A percentile compares a stretch with the other conserved stretches of the same genome.
Conservation (phyloP, 2,329 filamentous ascomycete genomes). For the Ustilaginoidea virens region DNA sequence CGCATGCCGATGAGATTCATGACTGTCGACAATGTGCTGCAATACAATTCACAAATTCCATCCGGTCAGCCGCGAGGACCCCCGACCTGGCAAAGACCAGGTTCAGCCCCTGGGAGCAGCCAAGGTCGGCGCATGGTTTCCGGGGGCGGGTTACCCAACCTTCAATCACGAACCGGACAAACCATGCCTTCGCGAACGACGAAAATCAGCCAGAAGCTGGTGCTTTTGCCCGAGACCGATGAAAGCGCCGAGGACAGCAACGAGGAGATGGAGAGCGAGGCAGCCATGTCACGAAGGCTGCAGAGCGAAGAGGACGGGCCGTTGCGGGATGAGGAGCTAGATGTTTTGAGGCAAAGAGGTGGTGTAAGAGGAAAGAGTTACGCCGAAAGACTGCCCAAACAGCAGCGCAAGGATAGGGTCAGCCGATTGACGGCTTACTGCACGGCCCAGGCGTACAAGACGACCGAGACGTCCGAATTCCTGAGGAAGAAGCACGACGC, state of each 20-base stretch:
- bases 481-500: constrained; percentile 76
- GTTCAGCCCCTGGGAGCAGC: constrained; percentile 7
- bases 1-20: constrained; percentile 55
- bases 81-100: constrained; percentile 28
- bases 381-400: constrained; percentile 82
- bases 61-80: constrained; percentile 78
- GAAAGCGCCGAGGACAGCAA: constrained; percentile 39
- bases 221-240: constrained; percentile 72
- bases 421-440: constrained; percentile 90
- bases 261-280: constrained; percentile 39
- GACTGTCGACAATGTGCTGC: constrained; percentile 85
- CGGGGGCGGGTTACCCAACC: constrained; percentile 24
- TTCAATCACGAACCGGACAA: constrained; percentile 31
- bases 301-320: constrained; percentile 48
- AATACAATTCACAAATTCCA: constrained; percentile 86
- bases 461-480: constrained; percentile 78
- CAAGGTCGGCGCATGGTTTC: constrained; percentile 13
- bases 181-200: constrained; percentile 71
- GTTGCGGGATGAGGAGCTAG: constrained; percentile 51
- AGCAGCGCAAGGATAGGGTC: constrained; percentile 72
- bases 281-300: constrained; percentile 18
- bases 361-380: constrained; percentile 68
- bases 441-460: constrained; percentile 84
- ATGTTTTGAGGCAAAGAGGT: constrained; percentile 46
- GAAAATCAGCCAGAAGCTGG: constrained; percentile 94